phyloP scores from a whole-genome alignment of 345 rosid species.

The Litchi chinensis region DNA sequence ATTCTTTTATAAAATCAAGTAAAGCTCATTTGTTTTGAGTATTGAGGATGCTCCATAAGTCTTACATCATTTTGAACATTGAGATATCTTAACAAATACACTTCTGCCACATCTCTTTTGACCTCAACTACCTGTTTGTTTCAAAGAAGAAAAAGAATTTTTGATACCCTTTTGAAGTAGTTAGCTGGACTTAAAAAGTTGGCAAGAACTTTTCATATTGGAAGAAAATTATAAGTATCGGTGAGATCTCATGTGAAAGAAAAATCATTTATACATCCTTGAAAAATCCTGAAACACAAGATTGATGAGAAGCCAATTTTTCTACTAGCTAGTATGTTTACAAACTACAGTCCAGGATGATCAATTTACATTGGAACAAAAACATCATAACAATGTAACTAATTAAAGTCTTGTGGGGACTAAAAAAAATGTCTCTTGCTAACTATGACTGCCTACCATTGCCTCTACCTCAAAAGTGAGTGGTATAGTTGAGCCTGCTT shows the following conservation, averaged over 20 bases:
- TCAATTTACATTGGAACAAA: background rate
- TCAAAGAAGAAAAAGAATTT: background rate
- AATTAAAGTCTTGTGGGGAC: background rate
- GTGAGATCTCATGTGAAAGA: background rate
- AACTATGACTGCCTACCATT: slow-evolving; percentile 26
- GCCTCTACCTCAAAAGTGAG: slow-evolving; percentile 28
- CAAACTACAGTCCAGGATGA: slow-evolving; percentile 9
- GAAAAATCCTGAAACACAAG: background rate
- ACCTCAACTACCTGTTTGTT: background rate
- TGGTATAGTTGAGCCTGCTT: slow-evolving; percentile 43
- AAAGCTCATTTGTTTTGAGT: background rate
- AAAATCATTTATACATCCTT: background rate
- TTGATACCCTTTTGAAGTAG: background rate
- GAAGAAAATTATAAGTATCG: no score
- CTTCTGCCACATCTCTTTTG: background rate
- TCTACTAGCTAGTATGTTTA: background rate
- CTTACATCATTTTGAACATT: background rate
- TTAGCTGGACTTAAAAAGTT: background rate
- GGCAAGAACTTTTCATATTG: no score
- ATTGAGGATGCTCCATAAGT: background rate
- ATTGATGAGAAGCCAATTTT: background rate
- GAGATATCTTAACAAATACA: background rate
- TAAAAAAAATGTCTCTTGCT: background rate
- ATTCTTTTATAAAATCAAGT: background rate
- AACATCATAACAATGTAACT: background rate